Percentiles rank a stretch among this genome's conserved stretches.
Evolutionary conservation across 225 moss, liverwort and hornwort genomes (phyloP).

Genomic region (Neckera pumila): DNA sequence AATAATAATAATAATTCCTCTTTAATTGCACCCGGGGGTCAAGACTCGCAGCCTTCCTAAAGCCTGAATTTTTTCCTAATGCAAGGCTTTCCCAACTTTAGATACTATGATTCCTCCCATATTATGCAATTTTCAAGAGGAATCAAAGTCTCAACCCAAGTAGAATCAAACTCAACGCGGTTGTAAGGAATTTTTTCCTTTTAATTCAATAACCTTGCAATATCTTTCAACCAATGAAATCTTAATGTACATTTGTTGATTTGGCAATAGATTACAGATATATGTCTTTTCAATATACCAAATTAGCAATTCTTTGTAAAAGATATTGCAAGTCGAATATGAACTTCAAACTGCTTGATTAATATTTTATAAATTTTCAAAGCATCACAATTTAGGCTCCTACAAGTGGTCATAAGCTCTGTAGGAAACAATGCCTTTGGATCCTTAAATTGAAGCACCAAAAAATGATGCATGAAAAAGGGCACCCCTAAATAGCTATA

Average conservation of each 20-base stretch:
- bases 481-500: accelerated
- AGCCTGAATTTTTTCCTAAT: too few species aligned
- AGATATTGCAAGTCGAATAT: background rate
- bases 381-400: accelerated
- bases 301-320: background rate
- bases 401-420: accelerated
- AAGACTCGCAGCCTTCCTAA: too few species aligned
- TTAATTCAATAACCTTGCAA: background rate
- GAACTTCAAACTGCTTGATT: accelerated
- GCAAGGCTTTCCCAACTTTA: too few species aligned
- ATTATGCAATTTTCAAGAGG: background rate
- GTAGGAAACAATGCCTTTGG: background rate
- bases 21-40: too few species aligned
- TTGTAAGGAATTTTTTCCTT: background rate
- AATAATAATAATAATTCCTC: too few species aligned
- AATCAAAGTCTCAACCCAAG: background rate
- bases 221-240: background rate
- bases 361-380: too few species aligned
- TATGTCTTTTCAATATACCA: background rate
- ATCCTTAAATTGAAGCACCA: too few species aligned
- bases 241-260: background rate
- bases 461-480: background rate
- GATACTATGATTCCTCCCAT: accelerated
- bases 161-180: too few species aligned
- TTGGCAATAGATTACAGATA: accelerated